phyloP scores from a whole-genome alignment of 495 filamentous ascomycete genomes.

The Penicillium soppii region DNA sequence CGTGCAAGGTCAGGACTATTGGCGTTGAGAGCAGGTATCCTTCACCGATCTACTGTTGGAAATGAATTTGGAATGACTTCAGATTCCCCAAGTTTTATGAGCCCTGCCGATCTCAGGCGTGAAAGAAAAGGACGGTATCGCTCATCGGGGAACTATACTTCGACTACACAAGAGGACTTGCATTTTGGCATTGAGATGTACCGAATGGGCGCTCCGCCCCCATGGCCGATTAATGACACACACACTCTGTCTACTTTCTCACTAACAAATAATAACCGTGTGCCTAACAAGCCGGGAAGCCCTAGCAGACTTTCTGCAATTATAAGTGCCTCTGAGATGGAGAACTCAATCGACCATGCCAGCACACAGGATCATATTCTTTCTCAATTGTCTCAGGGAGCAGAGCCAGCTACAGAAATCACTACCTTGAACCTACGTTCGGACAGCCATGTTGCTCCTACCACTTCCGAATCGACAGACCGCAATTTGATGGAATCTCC shows the following conservation, averaged over 20 bases:
- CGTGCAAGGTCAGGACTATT: constrained; percentile 35
- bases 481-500: neutral
- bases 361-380: too few relatives aligned
- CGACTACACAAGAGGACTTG: constrained; percentile 34
- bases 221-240: neutral
- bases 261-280: neutral
- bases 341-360: neutral
- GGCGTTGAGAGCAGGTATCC: constrained; percentile 29
- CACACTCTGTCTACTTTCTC: neutral
- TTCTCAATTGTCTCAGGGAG: too few relatives aligned
- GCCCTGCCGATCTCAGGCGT: neutral
- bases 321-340: neutral
- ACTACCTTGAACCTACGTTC: too few relatives aligned
- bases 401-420: too few relatives aligned
- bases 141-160: constrained; percentile 11
- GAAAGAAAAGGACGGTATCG: neutral
- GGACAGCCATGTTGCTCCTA: too few relatives aligned
- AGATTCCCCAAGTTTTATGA: neutral
- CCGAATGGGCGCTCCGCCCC: constrained; percentile 18
- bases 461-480: neutral
- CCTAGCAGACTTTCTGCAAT: neutral
- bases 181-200: constrained; percentile 33
- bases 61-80: neutral
- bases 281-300: neutral
- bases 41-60: constrained; percentile 15